Evolutionary conservation across 306 rosid species (phyloP), one percentile per base, ranked within the genome.

Genomic region (Nissolia schottii): DNA sequence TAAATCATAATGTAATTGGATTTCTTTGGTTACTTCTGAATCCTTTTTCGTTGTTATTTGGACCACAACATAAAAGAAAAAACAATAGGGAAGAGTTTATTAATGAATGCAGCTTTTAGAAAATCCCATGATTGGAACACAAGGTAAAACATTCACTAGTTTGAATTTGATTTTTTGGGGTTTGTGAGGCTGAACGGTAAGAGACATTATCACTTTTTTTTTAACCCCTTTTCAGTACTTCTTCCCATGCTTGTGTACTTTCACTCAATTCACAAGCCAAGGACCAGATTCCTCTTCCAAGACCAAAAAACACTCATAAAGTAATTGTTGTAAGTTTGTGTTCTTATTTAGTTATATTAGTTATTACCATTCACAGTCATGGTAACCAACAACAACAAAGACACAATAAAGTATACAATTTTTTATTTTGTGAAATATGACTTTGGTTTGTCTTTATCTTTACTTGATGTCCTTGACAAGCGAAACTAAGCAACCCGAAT

Each of bases 41-140:
- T 64, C 68, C n/a, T n/a, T 76, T 64, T 76, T 75, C 25, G 49
- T 63, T 22, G 51, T 40, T 63, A 64, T 37, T 7, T 71, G 81
- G 79, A 75, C 84, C 79, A 75, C 84, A 58, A 22, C 56, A 75
- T 65, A 75, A n/a, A 75, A 75, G 73, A 56, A 34, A 55, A 69
- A 77, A 62, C 54, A 64, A 48, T 34, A 16, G 18, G 7, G 48
- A 81, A 57, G 51, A 13, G 50, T 43, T 2, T 40, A 43, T 15
- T 38, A 41, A 77, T 67, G 40, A 16, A 5, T 29, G 70, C 71
- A 82, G 55, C 83, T 74, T 82, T 74, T 72, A 25, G 63, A 65
- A n/a, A 70, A 60, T 64, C 60, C 57, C 68, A 64, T 79, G 51
- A 83, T 75, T 67, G 67, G 34, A 66, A 71, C 56, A 50, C 60